phyloP scores from a whole-genome alignment of 2,329 filamentous ascomycete genomes.

The Cladosporium sp. region DNA sequence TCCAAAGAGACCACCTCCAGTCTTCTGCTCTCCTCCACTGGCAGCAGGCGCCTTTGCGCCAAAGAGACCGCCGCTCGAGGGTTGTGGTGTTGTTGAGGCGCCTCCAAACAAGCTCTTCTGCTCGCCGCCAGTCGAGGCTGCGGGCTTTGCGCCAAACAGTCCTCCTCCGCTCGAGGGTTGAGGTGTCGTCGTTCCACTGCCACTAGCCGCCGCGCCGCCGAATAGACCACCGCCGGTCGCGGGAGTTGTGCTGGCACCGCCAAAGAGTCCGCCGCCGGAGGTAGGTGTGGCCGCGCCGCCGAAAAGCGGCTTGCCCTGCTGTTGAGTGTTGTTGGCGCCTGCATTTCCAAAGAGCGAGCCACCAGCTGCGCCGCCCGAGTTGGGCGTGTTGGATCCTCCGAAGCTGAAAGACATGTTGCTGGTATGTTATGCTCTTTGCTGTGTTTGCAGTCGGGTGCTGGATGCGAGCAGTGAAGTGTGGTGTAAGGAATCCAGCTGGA shows the following conservation, averaged over 20 bases:
- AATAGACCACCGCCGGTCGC: constrained; percentile 36
- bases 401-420: constrained; percentile 20
- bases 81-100: constrained; percentile 15
- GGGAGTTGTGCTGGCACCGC: constrained; percentile 24
- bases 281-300: constrained; percentile 29
- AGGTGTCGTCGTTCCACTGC: constrained; percentile 11
- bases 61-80: constrained; percentile 19
- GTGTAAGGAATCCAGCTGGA: not conserved
- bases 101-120: constrained; percentile 22
- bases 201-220: constrained; percentile 42
- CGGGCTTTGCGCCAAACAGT: constrained; percentile 27
- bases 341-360: constrained; percentile 37
- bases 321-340: constrained; percentile 31
- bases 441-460: not conserved
- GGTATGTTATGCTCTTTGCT: constrained; percentile 5
- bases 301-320: constrained; percentile 25
- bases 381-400: constrained; percentile 17
- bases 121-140: constrained; percentile 21
- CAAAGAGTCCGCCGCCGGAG: constrained; percentile 22
- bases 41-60: constrained; percentile 18
- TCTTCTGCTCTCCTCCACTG: constrained; percentile 8
- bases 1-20: constrained; percentile 19
- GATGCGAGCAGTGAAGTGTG: not conserved
- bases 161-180: constrained; percentile 11
- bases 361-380: constrained; percentile 21